A percentile compares a stretch with the other conserved stretches of the same genome.
Evolutionary conservation across 2,329 filamentous ascomycete genomes (phyloP).

Genomic region (Apiospora saccharicola): DNA sequence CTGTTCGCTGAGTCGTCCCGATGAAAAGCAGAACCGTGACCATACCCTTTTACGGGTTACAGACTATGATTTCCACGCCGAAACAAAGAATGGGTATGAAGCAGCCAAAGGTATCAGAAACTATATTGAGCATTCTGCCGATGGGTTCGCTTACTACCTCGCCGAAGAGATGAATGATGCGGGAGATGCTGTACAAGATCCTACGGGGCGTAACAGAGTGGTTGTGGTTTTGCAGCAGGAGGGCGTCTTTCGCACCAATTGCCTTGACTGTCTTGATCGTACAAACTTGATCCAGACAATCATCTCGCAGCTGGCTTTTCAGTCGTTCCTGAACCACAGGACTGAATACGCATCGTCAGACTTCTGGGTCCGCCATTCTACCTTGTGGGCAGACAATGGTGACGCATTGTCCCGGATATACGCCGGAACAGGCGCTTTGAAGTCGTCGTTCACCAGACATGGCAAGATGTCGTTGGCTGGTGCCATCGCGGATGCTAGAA

Average conservation of each 20-base stretch:
- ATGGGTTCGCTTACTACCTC: slow-evolving; percentile 92
- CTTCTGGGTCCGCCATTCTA: slow-evolving; percentile 92
- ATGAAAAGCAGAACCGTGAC: slow-evolving; percentile 64
- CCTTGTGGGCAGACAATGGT: slow-evolving; percentile 96
- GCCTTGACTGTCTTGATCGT: slow-evolving; percentile 92
- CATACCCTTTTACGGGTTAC: slow-evolving; percentile 81
- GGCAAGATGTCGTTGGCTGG: slow-evolving; percentile 97
- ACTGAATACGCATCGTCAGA: slow-evolving; percentile 75
- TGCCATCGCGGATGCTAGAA: slow-evolving; percentile 91
- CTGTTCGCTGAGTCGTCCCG: slow-evolving; percentile 72
- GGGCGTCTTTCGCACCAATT: slow-evolving; percentile 96
- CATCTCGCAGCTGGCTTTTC: slow-evolving; percentile 91
- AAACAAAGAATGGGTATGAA: slow-evolving; percentile 90
- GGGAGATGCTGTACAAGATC: slow-evolving; percentile 46
- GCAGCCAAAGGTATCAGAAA: slow-evolving; percentile 84
- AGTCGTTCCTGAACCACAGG: slow-evolving; percentile 80
- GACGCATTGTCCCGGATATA: slow-evolving; percentile 95
- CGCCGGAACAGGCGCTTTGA: slow-evolving; percentile 92
- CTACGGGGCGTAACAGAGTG: slow-evolving; percentile 52
- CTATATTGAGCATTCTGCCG: slow-evolving; percentile 79
- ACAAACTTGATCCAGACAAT: slow-evolving; percentile 97
- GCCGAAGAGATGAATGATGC: slow-evolving; percentile 73
- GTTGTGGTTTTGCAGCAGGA: slow-evolving; percentile 87
- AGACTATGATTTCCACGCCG: slow-evolving; percentile 96
- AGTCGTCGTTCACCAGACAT: slow-evolving; percentile 91